These are phyloP conservation scores for Kodamaea derodonti DNA, from an alignment of 1,139 yeast species.

Conservation along the genomic window DNA sequence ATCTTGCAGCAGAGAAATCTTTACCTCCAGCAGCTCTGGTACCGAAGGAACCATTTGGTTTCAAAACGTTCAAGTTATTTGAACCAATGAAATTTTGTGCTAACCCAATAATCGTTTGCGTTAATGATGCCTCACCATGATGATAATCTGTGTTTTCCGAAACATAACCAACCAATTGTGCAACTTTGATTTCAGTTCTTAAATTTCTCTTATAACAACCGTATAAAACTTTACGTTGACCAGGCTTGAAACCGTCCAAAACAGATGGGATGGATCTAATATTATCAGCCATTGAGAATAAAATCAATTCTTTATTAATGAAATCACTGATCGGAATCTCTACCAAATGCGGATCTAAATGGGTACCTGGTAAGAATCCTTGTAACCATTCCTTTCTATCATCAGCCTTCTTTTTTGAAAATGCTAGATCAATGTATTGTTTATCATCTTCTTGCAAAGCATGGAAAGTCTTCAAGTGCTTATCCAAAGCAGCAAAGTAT, in stretches of 20 bases:
- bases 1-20: constrained; percentile 98
- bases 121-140: constrained; percentile 88
- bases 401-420: constrained; percentile 93
- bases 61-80: constrained; percentile 77
- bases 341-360: constrained; percentile 72
- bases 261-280: constrained; percentile 93
- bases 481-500: constrained; percentile 82
- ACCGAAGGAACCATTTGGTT: constrained; percentile 97
- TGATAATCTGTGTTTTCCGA: constrained; percentile 91
- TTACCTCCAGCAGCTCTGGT: constrained; percentile 97
- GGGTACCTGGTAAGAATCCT: constrained; percentile 86
- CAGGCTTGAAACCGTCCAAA: constrained; percentile 95
- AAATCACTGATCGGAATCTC: constrained; percentile 90
- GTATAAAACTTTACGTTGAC: constrained; percentile 89
- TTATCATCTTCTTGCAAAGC: constrained; percentile 78
- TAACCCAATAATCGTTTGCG: constrained; percentile 85
- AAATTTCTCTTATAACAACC: constrained; percentile 86
- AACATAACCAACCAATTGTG: constrained; percentile 87
- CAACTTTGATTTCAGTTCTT: constrained; percentile 78
- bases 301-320: constrained; percentile 89
- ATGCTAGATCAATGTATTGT: constrained; percentile 85
- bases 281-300: constrained; percentile 96
- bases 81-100: constrained; percentile 96
- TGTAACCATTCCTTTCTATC: constrained; percentile 97
- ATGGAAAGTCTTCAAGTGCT: constrained; percentile 83